These are phyloP conservation scores for Ehretia macrophylla DNA, from an alignment of 257 asterid genomes.

Conservation along the genomic window DNA sequence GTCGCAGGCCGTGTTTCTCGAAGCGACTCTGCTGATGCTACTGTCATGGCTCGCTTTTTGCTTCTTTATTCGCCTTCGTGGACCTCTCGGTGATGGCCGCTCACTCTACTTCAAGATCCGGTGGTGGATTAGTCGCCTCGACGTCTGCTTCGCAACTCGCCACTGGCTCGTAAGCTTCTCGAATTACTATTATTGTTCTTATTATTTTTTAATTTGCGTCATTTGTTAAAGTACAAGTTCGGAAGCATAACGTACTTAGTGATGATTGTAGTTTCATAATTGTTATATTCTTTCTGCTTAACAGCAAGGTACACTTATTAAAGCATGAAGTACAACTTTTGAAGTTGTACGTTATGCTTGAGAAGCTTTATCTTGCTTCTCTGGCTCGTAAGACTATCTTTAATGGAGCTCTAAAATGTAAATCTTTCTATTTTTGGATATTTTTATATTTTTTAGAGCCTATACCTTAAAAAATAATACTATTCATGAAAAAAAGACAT, in stretches of 20 bases:
- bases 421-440: too few relatives aligned
- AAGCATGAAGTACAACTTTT: too few relatives aligned
- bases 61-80: constrained; percentile 47
- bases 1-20: constrained; percentile 88
- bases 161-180: constrained; percentile 65
- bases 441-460: too few relatives aligned
- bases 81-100: constrained; percentile 61
- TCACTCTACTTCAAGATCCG: constrained; percentile 75
- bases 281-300: neutral
- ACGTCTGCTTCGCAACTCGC: constrained; percentile 68
- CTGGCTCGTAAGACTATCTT: too few relatives aligned
- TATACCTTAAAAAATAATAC: too few relatives aligned
- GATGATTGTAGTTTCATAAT: neutral
- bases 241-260: too few relatives aligned
- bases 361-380: too few relatives aligned
- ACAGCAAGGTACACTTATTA: too few relatives aligned
- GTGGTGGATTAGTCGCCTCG: constrained; percentile 95
- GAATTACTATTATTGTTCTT: neutral
- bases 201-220: neutral
- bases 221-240: neutral
- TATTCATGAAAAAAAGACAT: too few relatives aligned
- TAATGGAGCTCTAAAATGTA: too few relatives aligned
- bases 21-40: constrained; percentile 67
- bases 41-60: constrained; percentile 72
- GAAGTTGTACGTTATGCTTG: too few relatives aligned